Evolutionary conservation across 2,329 filamentous ascomycete species (phyloP).

Genomic region (Daldinia sp.): DNA sequence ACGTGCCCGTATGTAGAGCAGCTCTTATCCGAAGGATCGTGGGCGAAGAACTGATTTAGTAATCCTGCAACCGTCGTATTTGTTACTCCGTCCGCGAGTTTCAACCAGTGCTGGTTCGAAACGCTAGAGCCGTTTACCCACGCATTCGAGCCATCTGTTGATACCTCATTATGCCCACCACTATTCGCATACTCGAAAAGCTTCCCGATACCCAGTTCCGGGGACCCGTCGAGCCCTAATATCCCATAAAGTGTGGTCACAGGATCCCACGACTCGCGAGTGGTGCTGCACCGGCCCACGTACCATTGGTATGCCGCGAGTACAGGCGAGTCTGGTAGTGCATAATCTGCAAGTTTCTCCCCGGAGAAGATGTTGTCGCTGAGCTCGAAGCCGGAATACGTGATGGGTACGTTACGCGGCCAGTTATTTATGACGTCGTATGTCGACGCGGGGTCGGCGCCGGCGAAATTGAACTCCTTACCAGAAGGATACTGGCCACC

Average conservation of each 20-base stretch:
- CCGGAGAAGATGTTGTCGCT: slow-evolving; percentile 54
- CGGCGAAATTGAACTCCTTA: slow-evolving; percentile 59
- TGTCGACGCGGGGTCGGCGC: slow-evolving; percentile 49
- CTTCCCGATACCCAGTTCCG: slow-evolving; percentile 44
- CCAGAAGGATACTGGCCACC: slow-evolving; percentile 59
- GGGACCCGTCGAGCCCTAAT: slow-evolving; percentile 42
- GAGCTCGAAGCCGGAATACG: slow-evolving; percentile 55
- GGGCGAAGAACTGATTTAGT: slow-evolving; percentile 18
- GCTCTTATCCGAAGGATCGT: slow-evolving; percentile 17
- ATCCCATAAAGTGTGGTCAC: slow-evolving; percentile 53
- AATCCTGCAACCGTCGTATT: slow-evolving; percentile 23
- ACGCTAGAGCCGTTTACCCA: slow-evolving; percentile 51
- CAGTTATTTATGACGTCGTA: slow-evolving; percentile 57
- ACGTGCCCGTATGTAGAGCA: not conserved
- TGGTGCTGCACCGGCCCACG: slow-evolving; percentile 43
- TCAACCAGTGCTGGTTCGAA: slow-evolving; percentile 53
- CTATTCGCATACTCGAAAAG: slow-evolving; percentile 51
- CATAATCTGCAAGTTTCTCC: slow-evolving; percentile 45
- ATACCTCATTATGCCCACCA: slow-evolving; percentile 53
- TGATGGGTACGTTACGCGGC: slow-evolving; percentile 47
- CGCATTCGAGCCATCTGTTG: slow-evolving; percentile 51
- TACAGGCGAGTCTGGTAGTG: slow-evolving; percentile 48
- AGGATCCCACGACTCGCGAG: slow-evolving; percentile 53
- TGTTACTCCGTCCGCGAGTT: slow-evolving; percentile 38
- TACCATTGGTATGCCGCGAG: slow-evolving; percentile 53